Evolutionary conservation across 495 filamentous ascomycete species (phyloP), one percentile per base, ranked within the genome.

Genomic region (Neurospora sp.): DNA sequence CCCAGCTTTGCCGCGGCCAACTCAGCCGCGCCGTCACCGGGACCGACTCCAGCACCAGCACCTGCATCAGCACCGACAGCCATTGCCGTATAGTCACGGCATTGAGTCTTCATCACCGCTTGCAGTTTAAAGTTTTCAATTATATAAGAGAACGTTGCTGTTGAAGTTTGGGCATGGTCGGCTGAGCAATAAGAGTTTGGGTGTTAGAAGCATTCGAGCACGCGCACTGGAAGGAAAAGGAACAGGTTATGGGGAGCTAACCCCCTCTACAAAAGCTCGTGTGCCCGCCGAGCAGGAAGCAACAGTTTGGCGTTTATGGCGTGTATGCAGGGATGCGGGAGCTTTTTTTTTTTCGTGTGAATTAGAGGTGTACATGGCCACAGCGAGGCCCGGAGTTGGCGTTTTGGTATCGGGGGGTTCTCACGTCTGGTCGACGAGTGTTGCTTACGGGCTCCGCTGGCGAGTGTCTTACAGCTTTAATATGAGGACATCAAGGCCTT

Each of bases 1-100:
- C 79, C 84, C 41, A 82, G 83, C 71, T 42, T 84, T 11, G 75
- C 80, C 31, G 81, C 79, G 35, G 82, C 79, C 18, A 81, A 81
- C 72, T 86, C 85, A 23, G 85, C 87, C n/a, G 84, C 84, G 41
- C 75, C 76, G 16, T 72, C 46, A 71, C 76, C 62, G 41, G 54
- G 42, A 62, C 79, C 82, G 62, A 35, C 23, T 38, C 37, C 41
- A 12, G 41, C 69, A 18, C 2, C 66, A 59, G 35, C 39, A 16
- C 31, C 62, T 54, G 59, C 16, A 46, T 18, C 18, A 44, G 72
- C 35, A 69, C 41, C n/a, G 69, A 38, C 70, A n/a, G 11, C 39
- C 69, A 70, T 39, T 20, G 27, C 70, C 38, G 70, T 66, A 18
- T 66, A 66, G 27, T 12, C n/a, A 59, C 5, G 48, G 20, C 48